phyloP scores from a whole-genome alignment of 768 basidiomycete species.

The Lanmaoa rubissima region DNA sequence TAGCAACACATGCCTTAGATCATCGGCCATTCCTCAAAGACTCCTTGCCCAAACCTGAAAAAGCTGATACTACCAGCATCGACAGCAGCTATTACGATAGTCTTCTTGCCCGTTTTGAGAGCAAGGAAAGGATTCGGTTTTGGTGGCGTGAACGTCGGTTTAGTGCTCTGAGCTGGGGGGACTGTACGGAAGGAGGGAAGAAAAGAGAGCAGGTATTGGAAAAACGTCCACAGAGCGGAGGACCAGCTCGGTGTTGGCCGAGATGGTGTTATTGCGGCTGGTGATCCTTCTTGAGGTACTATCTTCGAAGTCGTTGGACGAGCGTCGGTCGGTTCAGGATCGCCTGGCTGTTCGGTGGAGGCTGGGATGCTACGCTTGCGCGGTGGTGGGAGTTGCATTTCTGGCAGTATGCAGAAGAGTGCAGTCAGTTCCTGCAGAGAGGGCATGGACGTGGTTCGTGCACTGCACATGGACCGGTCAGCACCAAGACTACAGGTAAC shows the following conservation, averaged over 20 bases:
- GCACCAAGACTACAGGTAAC: neutral
- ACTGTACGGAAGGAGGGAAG: conserved; percentile 2
- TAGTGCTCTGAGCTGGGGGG: conserved; percentile 21
- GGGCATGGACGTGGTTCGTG: conserved; percentile 79
- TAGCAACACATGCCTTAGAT: conserved; percentile 1
- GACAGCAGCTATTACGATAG: conserved; percentile 81
- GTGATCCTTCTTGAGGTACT: conserved; percentile 3
- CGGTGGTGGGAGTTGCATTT: conserved; percentile 59
- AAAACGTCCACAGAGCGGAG: neutral
- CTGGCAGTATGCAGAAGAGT: conserved; percentile 69
- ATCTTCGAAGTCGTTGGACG: conserved; percentile 3
- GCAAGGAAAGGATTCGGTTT: conserved; percentile 73
- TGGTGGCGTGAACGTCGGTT: conserved; percentile 30
- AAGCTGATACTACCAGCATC: conserved; percentile 87
- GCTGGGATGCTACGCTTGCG: conserved; percentile 32
- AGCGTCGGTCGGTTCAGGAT: neutral
- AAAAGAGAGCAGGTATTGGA: conserved; percentile 5
- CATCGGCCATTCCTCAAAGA: conserved; percentile 86
- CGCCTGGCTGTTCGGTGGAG: conserved; percentile 1
- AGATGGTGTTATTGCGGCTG: neutral
- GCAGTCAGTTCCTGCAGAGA: conserved; percentile 72
- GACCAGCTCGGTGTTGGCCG: neutral
- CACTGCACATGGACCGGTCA: conserved; percentile 45
- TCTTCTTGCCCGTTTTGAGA: conserved; percentile 82
- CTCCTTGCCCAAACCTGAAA: conserved; percentile 83